Conservation (phyloP, 805 yeast species). For the Sungouiozyma intestinalis region DNA sequence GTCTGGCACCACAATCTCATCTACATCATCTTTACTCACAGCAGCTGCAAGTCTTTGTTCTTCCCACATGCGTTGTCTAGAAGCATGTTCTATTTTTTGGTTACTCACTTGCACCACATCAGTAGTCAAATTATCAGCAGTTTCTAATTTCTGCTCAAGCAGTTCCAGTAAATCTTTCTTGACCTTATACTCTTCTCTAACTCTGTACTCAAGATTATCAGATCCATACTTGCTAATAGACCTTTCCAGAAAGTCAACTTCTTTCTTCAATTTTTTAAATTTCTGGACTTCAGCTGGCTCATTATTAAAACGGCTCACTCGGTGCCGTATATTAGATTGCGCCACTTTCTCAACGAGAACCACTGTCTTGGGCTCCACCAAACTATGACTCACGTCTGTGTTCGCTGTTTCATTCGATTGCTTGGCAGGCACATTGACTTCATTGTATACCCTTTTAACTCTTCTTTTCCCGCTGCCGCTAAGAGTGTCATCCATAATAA, state of each 20-base stretch:
- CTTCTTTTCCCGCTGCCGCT: constrained; percentile 18
- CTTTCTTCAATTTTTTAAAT: constrained; percentile 34
- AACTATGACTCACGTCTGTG: no score
- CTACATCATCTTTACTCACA: constrained; percentile 12
- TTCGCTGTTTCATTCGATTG: no score
- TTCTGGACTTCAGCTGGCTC: constrained; percentile 24
- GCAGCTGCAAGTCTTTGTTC: constrained; percentile 25
- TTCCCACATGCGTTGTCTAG: constrained; percentile 30
- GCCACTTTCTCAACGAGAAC: no score
- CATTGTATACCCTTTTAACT: constrained; percentile 13
- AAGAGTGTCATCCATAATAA: constrained; percentile 1
- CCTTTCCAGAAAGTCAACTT: constrained; percentile 38
- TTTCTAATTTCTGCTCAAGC: constrained; percentile 31
- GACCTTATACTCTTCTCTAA: constrained; percentile 40
- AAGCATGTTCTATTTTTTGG: constrained; percentile 22
- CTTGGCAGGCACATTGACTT: no score
- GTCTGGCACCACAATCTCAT: constrained; percentile 20
- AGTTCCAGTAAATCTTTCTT: constrained; percentile 41
- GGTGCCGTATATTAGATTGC: no score
- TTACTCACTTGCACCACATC: constrained; percentile 15
- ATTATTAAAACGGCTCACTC: constrained; percentile 6
- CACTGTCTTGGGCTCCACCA: no score
- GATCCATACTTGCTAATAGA: constrained; percentile 45
- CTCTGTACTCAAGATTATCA: constrained; percentile 38
- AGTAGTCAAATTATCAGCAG: neutral